Evolutionary conservation across 306 rosid genomes (phyloP).

Genomic region (Prunus campanulata): DNA sequence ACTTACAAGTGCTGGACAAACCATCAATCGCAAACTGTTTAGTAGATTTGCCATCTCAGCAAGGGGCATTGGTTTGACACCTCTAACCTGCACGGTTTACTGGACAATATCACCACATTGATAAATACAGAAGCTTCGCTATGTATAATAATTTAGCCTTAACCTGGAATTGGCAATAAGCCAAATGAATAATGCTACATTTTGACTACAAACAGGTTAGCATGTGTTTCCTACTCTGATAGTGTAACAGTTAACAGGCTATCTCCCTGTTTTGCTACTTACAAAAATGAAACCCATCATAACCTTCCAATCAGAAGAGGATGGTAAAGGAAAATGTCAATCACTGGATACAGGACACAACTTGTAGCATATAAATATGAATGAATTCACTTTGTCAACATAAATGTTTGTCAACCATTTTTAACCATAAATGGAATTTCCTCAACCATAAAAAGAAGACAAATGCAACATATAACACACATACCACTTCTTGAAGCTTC

Average conservation of each 20-base stretch:
- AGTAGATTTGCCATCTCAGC: constrained; percentile 80
- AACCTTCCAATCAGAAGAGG: background rate
- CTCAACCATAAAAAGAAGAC: constrained; percentile 4
- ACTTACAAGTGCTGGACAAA: constrained; percentile 95
- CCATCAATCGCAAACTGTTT: constrained; percentile 57
- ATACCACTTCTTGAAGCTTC: constrained; percentile 99
- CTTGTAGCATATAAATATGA: background rate
- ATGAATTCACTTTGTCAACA: background rate
- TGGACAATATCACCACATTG: constrained; percentile 24
- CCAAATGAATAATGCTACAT: background rate
- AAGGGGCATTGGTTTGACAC: constrained; percentile 85
- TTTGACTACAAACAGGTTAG: background rate
- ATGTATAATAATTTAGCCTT: background rate
- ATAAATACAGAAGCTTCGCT: constrained; percentile 8
- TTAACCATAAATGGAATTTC: background rate
- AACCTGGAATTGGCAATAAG: background rate
- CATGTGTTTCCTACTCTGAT: background rate
- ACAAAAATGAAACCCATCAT: background rate
- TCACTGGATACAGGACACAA: background rate
- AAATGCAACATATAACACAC: constrained; percentile 11
- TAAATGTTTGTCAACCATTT: background rate
- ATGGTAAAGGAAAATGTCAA: background rate
- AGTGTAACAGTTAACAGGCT: background rate
- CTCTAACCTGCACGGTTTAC: constrained; percentile 80
- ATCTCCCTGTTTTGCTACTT: background rate